phyloP scores from a whole-genome alignment of 2,329 filamentous ascomycete genomes.

The Acrodontium crateriforme region DNA sequence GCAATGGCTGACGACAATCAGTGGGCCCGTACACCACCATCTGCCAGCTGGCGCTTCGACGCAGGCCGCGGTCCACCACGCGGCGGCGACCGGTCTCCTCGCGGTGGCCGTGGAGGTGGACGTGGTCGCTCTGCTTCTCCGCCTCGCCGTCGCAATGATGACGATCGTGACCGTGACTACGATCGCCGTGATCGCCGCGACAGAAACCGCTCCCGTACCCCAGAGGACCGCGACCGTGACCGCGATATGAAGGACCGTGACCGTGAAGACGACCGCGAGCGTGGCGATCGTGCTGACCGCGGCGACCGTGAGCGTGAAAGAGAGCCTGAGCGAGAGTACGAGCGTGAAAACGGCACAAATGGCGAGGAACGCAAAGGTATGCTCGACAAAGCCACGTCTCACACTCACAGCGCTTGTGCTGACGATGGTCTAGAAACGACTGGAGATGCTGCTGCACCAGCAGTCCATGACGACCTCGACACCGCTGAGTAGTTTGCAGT shows the following conservation, averaged over 20 bases:
- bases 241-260: constrained; percentile 35
- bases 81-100: constrained; percentile 57
- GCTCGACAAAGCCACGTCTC: constrained; percentile 9
- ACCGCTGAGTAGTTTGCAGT: constrained; percentile 56
- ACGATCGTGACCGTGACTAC: constrained; percentile 54
- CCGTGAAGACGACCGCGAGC: constrained; percentile 44
- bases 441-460: constrained; percentile 68
- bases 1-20: constrained; percentile 25
- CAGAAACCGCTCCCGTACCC: constrained; percentile 52
- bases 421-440: constrained; percentile 29
- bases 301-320: constrained; percentile 46
- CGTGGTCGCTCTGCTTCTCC: constrained; percentile 32
- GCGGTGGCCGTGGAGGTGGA: constrained; percentile 50
- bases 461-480: constrained; percentile 86
- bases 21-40: constrained; percentile 98
- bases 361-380: constrained; percentile 84
- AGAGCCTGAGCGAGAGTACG: constrained; percentile 18
- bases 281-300: constrained; percentile 24
- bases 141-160: constrained; percentile 37
- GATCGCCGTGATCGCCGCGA: constrained; percentile 55
- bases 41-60: constrained; percentile 96
- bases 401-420: constrained; percentile 12
- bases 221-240: constrained; percentile 54
- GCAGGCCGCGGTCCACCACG: constrained; percentile 71
- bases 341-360: constrained; percentile 34